These are phyloP conservation scores for Rheum nobile DNA, from an alignment of 148 eudicot species.

Conservation along the genomic window DNA sequence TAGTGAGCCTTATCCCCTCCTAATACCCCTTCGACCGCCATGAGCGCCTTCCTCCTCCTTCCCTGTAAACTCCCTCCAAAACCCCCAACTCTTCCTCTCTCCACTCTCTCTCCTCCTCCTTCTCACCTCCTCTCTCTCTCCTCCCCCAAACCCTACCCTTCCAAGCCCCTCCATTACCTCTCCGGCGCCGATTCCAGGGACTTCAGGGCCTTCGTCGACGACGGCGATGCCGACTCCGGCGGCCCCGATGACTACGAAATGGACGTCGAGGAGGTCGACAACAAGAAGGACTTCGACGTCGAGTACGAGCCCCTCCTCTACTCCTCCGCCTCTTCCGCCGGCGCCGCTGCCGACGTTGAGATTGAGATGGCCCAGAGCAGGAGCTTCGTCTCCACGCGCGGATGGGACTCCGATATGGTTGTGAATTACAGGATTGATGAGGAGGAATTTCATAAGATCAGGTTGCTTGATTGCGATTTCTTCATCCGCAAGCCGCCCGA, in stretches of 20 bases:
- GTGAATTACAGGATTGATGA: constrained; percentile 83
- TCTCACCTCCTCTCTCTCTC: constrained; percentile 5
- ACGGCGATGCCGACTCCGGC: constrained; percentile 46
- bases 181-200: constrained; percentile 16
- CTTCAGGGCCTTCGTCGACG: constrained; percentile 50
- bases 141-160: constrained; percentile 16
- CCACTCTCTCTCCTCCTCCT: constrained; percentile 17
- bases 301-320: constrained; percentile 42
- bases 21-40: constrained; percentile 13
- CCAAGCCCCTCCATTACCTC: constrained; percentile 10
- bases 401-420: constrained; percentile 61
- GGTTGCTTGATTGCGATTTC: constrained; percentile 76
- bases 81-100: constrained; percentile 18
- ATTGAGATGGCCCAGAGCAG: constrained; percentile 47
- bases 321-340: constrained; percentile 11
- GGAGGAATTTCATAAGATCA: constrained; percentile 84
- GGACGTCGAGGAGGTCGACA: constrained; percentile 80
- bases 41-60: constrained; percentile 1
- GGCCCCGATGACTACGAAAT: constrained; percentile 54
- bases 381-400: constrained; percentile 59
- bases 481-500: constrained; percentile 77
- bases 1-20: constrained; percentile 20
- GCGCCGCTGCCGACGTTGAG: constrained; percentile 24
- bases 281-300: constrained; percentile 72
- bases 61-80: constrained; percentile 11